Conservation (phyloP, 2,329 filamentous ascomycete genomes). For the Chaetomiaceae sp. region DNA sequence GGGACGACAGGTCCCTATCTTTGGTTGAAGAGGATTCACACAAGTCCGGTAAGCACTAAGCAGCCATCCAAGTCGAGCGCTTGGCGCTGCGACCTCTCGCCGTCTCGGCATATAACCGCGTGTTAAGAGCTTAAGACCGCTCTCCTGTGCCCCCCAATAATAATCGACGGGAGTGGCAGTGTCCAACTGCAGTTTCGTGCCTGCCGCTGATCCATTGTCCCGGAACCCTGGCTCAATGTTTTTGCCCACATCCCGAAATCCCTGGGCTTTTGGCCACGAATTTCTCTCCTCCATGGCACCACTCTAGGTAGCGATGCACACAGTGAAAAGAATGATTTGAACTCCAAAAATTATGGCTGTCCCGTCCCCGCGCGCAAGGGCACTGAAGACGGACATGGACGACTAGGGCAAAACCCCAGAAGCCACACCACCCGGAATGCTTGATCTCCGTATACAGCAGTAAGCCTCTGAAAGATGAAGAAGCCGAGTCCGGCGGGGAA, state of each 20-base stretch:
- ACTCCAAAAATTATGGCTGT: conserved; percentile 1
- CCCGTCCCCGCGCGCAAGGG: background rate
- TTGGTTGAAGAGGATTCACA: background rate
- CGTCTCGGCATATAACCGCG: background rate
- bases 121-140: no score
- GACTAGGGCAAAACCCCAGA: background rate
- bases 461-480: background rate
- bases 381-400: background rate
- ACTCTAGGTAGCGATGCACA: background rate
- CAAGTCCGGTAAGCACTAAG: background rate
- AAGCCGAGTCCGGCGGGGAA: background rate
- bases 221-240: no score
- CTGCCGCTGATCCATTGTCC: no score
- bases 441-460: background rate
- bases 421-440: background rate
- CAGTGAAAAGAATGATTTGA: background rate
- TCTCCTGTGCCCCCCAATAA: no score
- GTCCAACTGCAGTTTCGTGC: no score
- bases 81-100: background rate
- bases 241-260: no score
- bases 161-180: background rate
- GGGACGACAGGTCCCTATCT: background rate
- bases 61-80: background rate
- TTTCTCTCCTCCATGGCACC: background rate
- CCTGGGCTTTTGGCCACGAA: background rate